Evolutionary conservation across 441 rosid species (phyloP), one percentile per base, ranked within the genome.

Genomic region (Pelargonium australe): DNA sequence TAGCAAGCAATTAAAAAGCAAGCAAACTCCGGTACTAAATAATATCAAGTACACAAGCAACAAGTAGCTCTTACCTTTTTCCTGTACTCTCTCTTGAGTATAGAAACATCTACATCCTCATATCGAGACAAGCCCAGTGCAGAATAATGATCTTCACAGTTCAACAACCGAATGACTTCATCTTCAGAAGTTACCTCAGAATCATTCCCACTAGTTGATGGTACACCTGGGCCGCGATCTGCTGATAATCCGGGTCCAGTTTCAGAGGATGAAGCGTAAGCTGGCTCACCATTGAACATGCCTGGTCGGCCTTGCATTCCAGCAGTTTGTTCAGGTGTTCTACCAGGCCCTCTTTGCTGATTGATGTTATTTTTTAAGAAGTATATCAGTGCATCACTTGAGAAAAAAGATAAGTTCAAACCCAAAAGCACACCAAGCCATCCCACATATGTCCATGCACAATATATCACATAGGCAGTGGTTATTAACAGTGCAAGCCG

Each of bases 161-260:
- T 84, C 81, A 90, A 82, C 73, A 95, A 84, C 77, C 98, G 86
- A 75, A 78, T 72, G 80, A 95, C 89, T 88, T 95, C 97, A 64
- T 89, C 96, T 84, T 90, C 99, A 76, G 97, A 89, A 80, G 90
- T 86, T 73, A 85, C 75, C 75, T 90, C 99, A 37, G 92, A 73
- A 77, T 90, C 95, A 68, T 80, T 64, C 79, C 92, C 97, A 70
- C 93, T 90, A 64, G 96, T 95, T 79, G 98, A 95, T 44, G 97
- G 83, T 10, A 81, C 77, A 74, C 95, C 99, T 53, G 95, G 79
- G 67, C 89, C 79, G 81, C 80, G 79, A 79, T 92, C 97, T 37
- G 86, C 81, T 10, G 90, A 77, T 55, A 69, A 75, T 20, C 88
- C 96, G n/a, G 91, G 84, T 72, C 67, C 73, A 40, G 80, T 83